Base-by-base conservation (phyloP, 1,284 basidiomycete genomes). In the Abortiporus biennis region DNA sequence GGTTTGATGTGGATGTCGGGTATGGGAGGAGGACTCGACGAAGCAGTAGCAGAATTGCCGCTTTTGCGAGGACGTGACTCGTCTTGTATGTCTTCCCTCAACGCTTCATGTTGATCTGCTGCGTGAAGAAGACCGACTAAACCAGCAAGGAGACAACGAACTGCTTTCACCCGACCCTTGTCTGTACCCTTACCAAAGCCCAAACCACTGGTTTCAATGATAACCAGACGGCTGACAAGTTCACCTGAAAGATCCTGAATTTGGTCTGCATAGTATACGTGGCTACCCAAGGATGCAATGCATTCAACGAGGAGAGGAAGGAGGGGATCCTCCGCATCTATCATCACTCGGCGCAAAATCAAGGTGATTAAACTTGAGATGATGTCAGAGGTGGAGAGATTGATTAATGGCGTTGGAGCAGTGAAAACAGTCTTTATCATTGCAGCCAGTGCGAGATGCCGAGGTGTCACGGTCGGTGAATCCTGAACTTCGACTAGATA, bases 211-310 rank as follows among this genome's bases (percentile, higher is more conserved):
- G 75, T 68, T 55, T 92, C 86, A 19, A 92, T 68, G 0, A 72
- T 66, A 3, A 78, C 68, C n/a, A 97, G 74, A 19, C 90, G 80
- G 45, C 76, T 78, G 31, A 91, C 78, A 21, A 95, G 69, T 61
- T 96, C 93, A 48, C 82, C 83, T 11, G 90, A 82, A 40, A 97
- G 80, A 61, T 97, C 94, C 58, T 92, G 90, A 48, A 95, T 90
- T 66, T 99, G 95, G 59, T 97, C 95, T 36, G 91, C 87, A 59
- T 98, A 97, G 68, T 96, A 95, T 43, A 95, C 81, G 59, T 96
- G 92, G 5, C 85, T 81, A 23, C 88, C 87, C 15, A 98, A 71
- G 1, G 91, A 87, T 4, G 88, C 72, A 43, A 96, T 85, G 55
- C 88, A 88, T 44, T 82, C 73, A 6, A 95, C 85, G 30, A 95